Evolutionary conservation across 768 basidiomycete species (phyloP).

Genomic region (Auricularia heimuer): DNA sequence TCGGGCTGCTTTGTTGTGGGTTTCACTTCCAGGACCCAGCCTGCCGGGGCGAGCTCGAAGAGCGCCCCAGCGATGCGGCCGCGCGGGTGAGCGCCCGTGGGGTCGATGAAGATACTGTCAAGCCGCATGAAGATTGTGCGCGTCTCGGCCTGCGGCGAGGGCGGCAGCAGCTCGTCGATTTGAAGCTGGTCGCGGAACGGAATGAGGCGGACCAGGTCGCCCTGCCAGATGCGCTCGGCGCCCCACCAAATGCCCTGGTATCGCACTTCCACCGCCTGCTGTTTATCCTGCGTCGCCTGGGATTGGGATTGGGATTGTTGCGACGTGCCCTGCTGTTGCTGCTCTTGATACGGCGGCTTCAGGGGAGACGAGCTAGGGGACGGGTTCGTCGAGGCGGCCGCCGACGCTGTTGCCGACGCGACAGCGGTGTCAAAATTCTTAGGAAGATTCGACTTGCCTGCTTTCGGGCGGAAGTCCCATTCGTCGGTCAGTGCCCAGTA

Average conservation of each 20-base stretch:
- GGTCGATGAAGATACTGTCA: constrained; percentile 50
- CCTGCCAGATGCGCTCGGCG: constrained; percentile 77
- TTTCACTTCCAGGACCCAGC: constrained; percentile 36
- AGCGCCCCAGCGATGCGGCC: constrained; percentile 63
- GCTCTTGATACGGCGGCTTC: constrained; percentile 10
- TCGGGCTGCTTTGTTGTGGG: too few species aligned
- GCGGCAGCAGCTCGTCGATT: constrained; percentile 2
- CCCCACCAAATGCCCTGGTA: constrained; percentile 89
- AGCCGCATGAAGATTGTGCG: constrained; percentile 67
- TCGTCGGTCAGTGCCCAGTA: constrained; percentile 70
- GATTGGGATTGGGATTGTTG: neutral
- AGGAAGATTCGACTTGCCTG: constrained; percentile 22
- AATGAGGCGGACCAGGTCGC: constrained; percentile 75
- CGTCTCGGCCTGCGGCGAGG: constrained; percentile 54
- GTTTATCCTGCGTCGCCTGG: constrained; percentile 16
- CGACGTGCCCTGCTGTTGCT: too few species aligned
- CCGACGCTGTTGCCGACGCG: neutral
- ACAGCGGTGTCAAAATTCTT: constrained; percentile 30
- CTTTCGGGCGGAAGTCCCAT: constrained; percentile 31
- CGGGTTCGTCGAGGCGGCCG: constrained; percentile 20
- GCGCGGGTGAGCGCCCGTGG: constrained; percentile 36
- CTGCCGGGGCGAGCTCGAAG: constrained; percentile 68
- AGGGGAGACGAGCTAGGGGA: constrained; percentile 14
- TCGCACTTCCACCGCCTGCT: constrained; percentile 32
- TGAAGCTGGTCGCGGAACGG: constrained; percentile 17